Evolutionary conservation across 2,329 filamentous ascomycete species (phyloP).

Genomic region (Neopestalotiopsis clavispora): DNA sequence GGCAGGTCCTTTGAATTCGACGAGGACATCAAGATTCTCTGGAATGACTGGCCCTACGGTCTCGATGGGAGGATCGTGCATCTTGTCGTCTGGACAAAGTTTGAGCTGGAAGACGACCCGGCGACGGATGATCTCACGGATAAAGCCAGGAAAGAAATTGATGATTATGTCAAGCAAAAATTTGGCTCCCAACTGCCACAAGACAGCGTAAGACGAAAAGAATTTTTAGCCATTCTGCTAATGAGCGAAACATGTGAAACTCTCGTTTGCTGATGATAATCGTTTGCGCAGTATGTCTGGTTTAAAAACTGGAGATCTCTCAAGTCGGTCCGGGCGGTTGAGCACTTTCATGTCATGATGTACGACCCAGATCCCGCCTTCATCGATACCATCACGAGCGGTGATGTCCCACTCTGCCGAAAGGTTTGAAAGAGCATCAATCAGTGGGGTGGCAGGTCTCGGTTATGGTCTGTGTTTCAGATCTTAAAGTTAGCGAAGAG

Average conservation of each 20-base stretch:
- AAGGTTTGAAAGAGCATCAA: constrained; percentile 34
- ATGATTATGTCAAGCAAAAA: constrained; percentile 69
- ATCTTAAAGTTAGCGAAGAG: not conserved
- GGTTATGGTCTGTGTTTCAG: constrained; percentile 1
- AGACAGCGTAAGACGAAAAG: constrained; percentile 55
- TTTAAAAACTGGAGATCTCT: constrained; percentile 88
- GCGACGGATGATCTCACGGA: constrained; percentile 70
- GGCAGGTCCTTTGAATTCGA: constrained; percentile 48
- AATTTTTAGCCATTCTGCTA: not conserved
- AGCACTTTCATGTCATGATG: constrained; percentile 96
- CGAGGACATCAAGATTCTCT: constrained; percentile 73
- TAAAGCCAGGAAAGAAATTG: constrained; percentile 66
- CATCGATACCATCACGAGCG: constrained; percentile 71
- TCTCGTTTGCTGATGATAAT: not conserved
- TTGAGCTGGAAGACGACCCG: constrained; percentile 72
- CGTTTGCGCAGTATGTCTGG: constrained; percentile 59
- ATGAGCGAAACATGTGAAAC: constrained; percentile 25
- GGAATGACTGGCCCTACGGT: constrained; percentile 95
- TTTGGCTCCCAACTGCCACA: constrained; percentile 62
- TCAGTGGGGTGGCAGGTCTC: not conserved
- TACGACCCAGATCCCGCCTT: constrained; percentile 75
- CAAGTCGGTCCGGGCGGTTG: constrained; percentile 84
- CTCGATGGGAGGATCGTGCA: constrained; percentile 80
- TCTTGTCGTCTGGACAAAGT: constrained; percentile 93
- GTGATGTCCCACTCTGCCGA: constrained; percentile 70